Conservation (phyloP, 306 rosid genomes). For the Mimosa bimucronata region DNA sequence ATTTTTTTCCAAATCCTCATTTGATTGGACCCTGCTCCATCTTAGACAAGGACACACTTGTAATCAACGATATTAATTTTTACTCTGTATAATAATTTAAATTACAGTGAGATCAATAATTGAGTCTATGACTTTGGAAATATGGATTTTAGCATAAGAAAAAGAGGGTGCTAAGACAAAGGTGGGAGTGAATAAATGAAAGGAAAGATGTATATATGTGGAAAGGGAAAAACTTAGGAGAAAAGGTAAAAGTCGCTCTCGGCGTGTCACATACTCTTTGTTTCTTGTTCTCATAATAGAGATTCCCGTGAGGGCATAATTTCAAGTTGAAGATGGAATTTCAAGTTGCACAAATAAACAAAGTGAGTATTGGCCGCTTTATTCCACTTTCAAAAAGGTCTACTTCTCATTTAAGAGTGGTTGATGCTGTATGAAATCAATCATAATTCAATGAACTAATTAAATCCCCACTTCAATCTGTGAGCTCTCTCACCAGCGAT, state of each 20-base stretch:
- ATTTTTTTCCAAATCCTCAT: not conserved
- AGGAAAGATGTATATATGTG: not conserved
- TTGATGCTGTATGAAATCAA: not conserved
- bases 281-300: not conserved
- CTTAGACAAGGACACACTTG: not conserved
- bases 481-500: no score
- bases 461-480: not conserved
- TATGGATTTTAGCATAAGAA: not conserved
- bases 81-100: not conserved
- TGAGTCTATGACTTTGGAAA: not conserved
- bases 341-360: not conserved
- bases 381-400: not conserved
- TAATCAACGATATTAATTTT: no score
- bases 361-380: not conserved
- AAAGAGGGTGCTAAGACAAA: not conserved
- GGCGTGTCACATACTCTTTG: slow-evolving; percentile 3
- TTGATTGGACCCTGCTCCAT: not conserved
- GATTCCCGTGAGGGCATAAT: slow-evolving; percentile 9
- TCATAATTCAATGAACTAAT: not conserved
- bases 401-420: not conserved
- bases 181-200: not conserved
- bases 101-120: not conserved
- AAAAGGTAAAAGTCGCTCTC: not conserved
- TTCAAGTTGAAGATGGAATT: not conserved
- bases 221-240: not conserved